These are phyloP conservation scores for Calonectria hawksworthii DNA, from an alignment of 2,329 filamentous ascomycete genomes.

Conservation along the genomic window DNA sequence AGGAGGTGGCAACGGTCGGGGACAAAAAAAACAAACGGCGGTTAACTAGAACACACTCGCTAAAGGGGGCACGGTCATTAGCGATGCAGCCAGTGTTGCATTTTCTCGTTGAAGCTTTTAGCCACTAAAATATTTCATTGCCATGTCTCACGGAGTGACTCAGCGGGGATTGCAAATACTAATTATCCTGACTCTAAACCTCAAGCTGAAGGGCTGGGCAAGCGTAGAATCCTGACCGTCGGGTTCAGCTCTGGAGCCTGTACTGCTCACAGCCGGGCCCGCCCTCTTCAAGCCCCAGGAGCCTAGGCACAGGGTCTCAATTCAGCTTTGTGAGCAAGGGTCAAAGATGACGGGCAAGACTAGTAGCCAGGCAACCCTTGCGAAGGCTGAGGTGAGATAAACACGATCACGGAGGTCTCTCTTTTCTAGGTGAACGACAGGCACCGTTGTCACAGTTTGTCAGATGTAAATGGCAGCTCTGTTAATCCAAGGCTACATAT, in stretches of 20 bases:
- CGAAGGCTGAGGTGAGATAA: background rate
- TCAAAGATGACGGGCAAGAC: background rate
- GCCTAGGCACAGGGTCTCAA: background rate
- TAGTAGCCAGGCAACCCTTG: background rate
- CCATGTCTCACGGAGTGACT: background rate
- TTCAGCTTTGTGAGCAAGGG: background rate
- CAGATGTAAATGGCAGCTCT: background rate
- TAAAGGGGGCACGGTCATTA: background rate
- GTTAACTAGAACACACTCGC: background rate
- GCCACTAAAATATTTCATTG: background rate
- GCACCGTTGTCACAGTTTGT: background rate
- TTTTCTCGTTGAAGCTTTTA: background rate
- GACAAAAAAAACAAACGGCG: background rate
- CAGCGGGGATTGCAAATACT: background rate
- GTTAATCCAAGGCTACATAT: background rate
- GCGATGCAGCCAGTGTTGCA: background rate
- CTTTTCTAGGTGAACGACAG: background rate
- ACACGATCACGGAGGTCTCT: background rate
- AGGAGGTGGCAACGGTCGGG: conserved; percentile 11
- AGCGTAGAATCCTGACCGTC: background rate
- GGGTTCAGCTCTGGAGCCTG: background rate
- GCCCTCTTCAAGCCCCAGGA: background rate
- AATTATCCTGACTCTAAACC: background rate
- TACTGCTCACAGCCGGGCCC: background rate
- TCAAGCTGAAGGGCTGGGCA: background rate